Base-by-base conservation (phyloP, 2,329 filamentous ascomycete species). In the Colletotrichum higginsianum region DNA sequence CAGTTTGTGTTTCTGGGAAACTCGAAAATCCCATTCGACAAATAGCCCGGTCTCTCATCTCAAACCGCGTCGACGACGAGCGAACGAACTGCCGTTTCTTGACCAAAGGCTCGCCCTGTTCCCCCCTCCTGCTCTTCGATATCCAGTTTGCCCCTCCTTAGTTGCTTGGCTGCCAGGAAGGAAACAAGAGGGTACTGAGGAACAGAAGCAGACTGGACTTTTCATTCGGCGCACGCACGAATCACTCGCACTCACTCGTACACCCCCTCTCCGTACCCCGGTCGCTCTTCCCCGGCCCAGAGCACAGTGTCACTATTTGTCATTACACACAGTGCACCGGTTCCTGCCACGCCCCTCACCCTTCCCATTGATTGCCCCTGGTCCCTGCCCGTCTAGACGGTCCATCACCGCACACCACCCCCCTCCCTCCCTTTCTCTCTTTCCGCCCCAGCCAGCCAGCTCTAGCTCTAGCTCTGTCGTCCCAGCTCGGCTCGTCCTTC, bases 401-500 rank as follows among this genome's bases (percentile, higher is more conserved):
- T 67, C 61, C 61, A 71, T 53, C 40, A 55, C 66, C 50, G 46
- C 44, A 35, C 68, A 62, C 57, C 67, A 66, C 74, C 66, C 74
- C 71, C 76, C 66, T 72, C 67, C 67, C 70, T 75, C 72, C 56
- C 53, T 60, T 66, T 50, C 67, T 62, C 70, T 60, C 72, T 55
- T 63, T 50, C 72, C 56, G 46, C 77, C 73, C 76, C 61, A 63
- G 61, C 49, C 71, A 72, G 65, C 73, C 73, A 74, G 70, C 74
- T 60, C 44, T 52, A 66, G 61, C 58, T 69, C 60, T 61, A 66
- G 61, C 58, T 69, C 60, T 65, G 68, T 57, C 57, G 38, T 58
- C 75, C 74, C 69, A 71, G 73, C 72, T 76, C 75, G 75, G 76
- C 78, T 78, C 77, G 78, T 77, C 79, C 75, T 77, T 79, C 78